Evolutionary conservation across 163 green algal genomes (phyloP), one percentile per base, ranked within the genome.

Genomic region (Scenedesmus sp.): DNA sequence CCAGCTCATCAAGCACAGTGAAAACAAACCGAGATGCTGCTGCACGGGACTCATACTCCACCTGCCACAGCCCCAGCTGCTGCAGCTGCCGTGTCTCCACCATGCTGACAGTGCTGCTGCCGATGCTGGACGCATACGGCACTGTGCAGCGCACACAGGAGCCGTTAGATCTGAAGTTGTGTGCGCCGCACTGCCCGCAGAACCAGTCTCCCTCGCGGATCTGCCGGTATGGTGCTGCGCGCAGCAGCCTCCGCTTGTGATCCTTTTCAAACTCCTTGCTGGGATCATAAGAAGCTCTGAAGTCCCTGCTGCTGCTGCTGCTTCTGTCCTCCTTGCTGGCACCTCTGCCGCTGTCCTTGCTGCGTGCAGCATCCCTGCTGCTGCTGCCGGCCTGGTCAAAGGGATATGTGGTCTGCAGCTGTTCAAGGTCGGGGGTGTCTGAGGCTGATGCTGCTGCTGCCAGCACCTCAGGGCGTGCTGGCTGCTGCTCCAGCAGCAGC

Each of bases 201-300:
- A 91, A 91, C 87, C 87, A 91, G 73, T 91, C 87, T 7, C 87
- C 87, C 15, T 23, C 23, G 9, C 87, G n/a, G 1, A 87, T 2
- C 34, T 15, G 54, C 57, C 60, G 83, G 57, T 56, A 87, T 1
- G 87, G 56, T 4, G 87, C 74, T 2, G 66, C 52, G 3, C n/a
- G 66, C 76, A 91, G 57, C 76, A 87, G 74, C 57, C 76, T 76
- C 34, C 56, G 76, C 13, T 74, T 85, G 87, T 91, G 87, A 1
- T 70, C 52, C 2, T 67, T 46, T 23, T 20, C 87, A 56, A 52
- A 46, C 18, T 66, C 55, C 2, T 26, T 3, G 1, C 13, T 54
- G 2, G 20, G 7, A 18, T 34, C 55, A 16, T 54, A 67, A 1
- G 18, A 46, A 23, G 66, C 57, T 18, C 26, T 34, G 34, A 60